These are phyloP conservation scores for Eragrostis curvula DNA, from an alignment of 176 grass and related monocot genomes.

Conservation along the genomic window DNA sequence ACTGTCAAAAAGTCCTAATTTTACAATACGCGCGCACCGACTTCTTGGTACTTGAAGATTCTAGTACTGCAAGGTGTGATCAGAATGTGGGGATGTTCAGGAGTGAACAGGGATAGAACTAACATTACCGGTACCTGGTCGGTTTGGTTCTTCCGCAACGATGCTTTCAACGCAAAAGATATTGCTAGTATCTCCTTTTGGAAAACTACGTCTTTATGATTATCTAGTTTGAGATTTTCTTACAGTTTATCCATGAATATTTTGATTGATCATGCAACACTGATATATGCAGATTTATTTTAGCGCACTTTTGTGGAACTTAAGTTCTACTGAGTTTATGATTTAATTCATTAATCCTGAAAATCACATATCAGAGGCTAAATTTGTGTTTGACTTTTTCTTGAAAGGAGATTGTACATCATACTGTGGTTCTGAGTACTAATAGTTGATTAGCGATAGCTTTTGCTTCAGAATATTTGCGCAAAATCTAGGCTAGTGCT, in stretches of 20 bases:
- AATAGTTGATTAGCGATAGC: slow-evolving; percentile 31
- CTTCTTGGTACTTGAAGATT: background rate
- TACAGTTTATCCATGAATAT: background rate
- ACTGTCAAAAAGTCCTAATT: too few species aligned
- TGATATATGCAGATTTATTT: background rate
- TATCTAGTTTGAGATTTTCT: background rate
- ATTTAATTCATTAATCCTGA: background rate
- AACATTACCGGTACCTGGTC: background rate
- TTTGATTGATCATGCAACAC: background rate
- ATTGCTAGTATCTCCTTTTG: background rate
- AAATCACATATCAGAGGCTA: slow-evolving; percentile 1
- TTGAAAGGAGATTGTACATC: background rate
- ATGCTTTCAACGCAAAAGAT: background rate
- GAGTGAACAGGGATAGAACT: background rate
- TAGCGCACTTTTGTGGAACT: background rate
- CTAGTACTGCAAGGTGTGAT: background rate
- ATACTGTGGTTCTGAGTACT: background rate
- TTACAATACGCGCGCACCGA: background rate
- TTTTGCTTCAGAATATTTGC: slow-evolving; percentile 53
- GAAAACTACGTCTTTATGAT: too few species aligned
- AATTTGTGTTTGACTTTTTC: too few species aligned
- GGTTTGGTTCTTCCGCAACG: background rate
- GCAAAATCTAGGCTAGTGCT: slow-evolving; percentile 67
- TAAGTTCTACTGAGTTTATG: background rate
- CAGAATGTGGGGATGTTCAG: background rate